These are phyloP conservation scores for Neonectria faginata DNA, from an alignment of 2,329 filamentous ascomycete genomes.

Conservation along the genomic window DNA sequence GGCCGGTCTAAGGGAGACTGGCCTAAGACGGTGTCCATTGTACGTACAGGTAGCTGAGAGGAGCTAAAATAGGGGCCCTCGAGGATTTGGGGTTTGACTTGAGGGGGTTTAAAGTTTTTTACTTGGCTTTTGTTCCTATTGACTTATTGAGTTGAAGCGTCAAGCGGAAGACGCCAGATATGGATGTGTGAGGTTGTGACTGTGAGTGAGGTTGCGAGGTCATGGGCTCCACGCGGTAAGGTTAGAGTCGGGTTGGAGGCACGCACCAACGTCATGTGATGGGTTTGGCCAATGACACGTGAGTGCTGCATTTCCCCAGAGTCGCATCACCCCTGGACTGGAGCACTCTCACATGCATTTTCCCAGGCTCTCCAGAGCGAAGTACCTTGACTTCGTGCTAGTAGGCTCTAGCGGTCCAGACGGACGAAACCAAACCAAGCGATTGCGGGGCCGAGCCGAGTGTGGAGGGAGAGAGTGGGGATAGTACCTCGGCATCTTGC, in stretches of 20 bases:
- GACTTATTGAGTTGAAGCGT: background rate
- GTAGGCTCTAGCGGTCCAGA: background rate
- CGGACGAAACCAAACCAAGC: too few species aligned
- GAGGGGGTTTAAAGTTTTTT: background rate
- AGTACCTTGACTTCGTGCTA: too few species aligned
- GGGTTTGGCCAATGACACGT: constrained; percentile 3
- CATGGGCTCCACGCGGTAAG: background rate
- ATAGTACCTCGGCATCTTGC: constrained; percentile 38
- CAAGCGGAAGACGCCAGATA: background rate
- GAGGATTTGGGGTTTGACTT: background rate
- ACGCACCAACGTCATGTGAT: constrained; percentile 24
- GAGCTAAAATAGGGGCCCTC: constrained; percentile 19
- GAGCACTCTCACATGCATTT: background rate
- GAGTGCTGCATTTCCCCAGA: constrained; percentile 1
- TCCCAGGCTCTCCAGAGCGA: too few species aligned
- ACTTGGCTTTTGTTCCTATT: background rate
- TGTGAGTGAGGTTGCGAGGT: background rate
- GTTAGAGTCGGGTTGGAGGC: constrained; percentile 6
- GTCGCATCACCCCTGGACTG: constrained; percentile 20
- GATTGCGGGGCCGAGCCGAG: constrained; percentile 33
- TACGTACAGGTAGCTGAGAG: constrained; percentile 15
- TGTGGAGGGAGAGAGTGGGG: constrained; percentile 19
- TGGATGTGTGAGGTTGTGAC: background rate
- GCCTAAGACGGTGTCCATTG: background rate
- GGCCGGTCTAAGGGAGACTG: background rate